These are phyloP conservation scores for Boletus subparvulus DNA, from an alignment of 768 basidiomycete genomes.

Conservation along the genomic window DNA sequence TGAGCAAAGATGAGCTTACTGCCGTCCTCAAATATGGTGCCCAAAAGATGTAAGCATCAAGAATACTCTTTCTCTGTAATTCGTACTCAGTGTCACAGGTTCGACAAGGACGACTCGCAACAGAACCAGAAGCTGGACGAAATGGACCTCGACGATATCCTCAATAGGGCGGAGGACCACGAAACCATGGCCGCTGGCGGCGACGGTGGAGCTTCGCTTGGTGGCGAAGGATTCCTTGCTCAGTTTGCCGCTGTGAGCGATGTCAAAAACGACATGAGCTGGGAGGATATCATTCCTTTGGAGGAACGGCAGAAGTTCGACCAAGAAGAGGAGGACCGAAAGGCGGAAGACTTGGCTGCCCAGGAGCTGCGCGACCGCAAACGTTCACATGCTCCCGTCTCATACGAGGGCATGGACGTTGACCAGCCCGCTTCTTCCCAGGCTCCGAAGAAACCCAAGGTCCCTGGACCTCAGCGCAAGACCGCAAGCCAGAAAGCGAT, in stretches of 20 bases:
- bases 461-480: constrained; percentile 75
- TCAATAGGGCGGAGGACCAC: constrained; percentile 95
- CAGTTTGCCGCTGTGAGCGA: constrained; percentile 96
- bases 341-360: constrained; percentile 66
- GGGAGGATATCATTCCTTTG: constrained; percentile 98
- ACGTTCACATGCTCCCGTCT: constrained; percentile 80
- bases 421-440: constrained; percentile 65
- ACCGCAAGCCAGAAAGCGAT: constrained; percentile 91
- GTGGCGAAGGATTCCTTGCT: constrained; percentile 94
- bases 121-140: constrained; percentile 97
- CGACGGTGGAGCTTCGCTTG: constrained; percentile 90
- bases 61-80: constrained; percentile 1
- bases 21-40: constrained; percentile 99
- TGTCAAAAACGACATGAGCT: constrained; percentile 97
- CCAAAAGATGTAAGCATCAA: constrained; percentile 79
- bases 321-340: constrained; percentile 71
- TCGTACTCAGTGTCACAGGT: constrained; percentile 49
- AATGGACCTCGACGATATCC: constrained; percentile 98
- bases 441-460: constrained; percentile 72
- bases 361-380: constrained; percentile 76
- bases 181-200: constrained; percentile 84
- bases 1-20: constrained; percentile 94
- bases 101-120: constrained; percentile 93
- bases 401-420: constrained; percentile 93
- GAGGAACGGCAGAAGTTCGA: constrained; percentile 87